Conservation (phyloP, 495 filamentous ascomycete genomes). For the Neurospora sp. region DNA sequence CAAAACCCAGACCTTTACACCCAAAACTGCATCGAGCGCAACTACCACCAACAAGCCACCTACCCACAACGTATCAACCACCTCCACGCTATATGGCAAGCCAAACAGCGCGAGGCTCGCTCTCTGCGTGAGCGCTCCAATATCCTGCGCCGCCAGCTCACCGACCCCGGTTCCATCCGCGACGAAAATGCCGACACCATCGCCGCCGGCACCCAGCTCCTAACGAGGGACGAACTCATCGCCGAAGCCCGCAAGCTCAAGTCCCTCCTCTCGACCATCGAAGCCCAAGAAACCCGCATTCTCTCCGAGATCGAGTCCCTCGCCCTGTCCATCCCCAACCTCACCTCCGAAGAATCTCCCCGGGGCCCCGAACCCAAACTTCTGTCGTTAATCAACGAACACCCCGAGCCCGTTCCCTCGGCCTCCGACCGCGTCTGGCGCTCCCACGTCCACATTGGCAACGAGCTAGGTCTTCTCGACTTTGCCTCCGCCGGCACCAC, state of each 20-base stretch:
- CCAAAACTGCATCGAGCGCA: slow-evolving; percentile 74
- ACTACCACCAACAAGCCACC: slow-evolving; percentile 58
- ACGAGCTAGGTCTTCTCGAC: slow-evolving; percentile 70
- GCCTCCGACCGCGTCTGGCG: slow-evolving; percentile 43
- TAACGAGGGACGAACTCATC: slow-evolving; percentile 40
- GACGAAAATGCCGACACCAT: slow-evolving; percentile 22
- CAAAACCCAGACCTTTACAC: slow-evolving; percentile 67
- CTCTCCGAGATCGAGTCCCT: slow-evolving; percentile 60
- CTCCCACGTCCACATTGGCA: slow-evolving; percentile 79
- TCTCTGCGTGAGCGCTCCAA: slow-evolving; percentile 51
- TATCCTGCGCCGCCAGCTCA: slow-evolving; percentile 36
- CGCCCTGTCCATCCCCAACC: slow-evolving; percentile 75
- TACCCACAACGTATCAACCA: slow-evolving; percentile 60
- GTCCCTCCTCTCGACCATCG: slow-evolving; percentile 47
- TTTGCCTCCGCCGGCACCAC: slow-evolving; percentile 68
- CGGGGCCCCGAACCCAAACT: slow-evolving; percentile 47
- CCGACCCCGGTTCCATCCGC: slow-evolving; percentile 30
- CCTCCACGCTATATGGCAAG: slow-evolving; percentile 57
- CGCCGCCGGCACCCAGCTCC: slow-evolving; percentile 11
- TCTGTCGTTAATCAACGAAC: slow-evolving; percentile 63
- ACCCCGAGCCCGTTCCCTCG: slow-evolving; percentile 44
- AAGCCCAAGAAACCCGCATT: slow-evolving; percentile 47
- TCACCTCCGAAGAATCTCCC: slow-evolving; percentile 68
- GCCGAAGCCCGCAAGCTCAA: slow-evolving; percentile 64
- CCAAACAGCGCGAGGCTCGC: slow-evolving; percentile 42